A percentile compares a stretch with the other conserved stretches of the same genome.
Conservation (phyloP, 2,329 filamentous ascomycete species). For the Sclerotinia trifoliorum region DNA sequence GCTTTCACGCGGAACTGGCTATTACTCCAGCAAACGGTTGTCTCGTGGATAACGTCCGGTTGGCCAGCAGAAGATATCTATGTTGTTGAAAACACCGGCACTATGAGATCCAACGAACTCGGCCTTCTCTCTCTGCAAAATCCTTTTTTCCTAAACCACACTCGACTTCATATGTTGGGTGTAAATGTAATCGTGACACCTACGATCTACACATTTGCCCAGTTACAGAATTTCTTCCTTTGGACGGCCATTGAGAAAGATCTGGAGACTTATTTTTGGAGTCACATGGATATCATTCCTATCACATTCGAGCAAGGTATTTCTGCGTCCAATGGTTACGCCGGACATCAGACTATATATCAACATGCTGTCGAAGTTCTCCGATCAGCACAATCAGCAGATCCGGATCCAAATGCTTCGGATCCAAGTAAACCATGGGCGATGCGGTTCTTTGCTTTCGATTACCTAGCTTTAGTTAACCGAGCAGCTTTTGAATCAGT, state of each 20-base stretch:
- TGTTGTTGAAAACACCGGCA: slow-evolving; percentile 58
- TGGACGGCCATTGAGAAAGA: slow-evolving; percentile 45
- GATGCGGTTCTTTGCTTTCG: slow-evolving; percentile 57
- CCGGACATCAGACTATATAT: slow-evolving; percentile 17
- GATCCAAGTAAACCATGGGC: slow-evolving; percentile 45
- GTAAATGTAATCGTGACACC: slow-evolving; percentile 52
- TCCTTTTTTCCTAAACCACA: slow-evolving; percentile 55
- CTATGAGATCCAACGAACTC: slow-evolving; percentile 51
- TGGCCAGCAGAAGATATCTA: slow-evolving; percentile 57
- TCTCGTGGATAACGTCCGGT: slow-evolving; percentile 56
- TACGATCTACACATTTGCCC: slow-evolving; percentile 52
- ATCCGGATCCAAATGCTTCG: slow-evolving; percentile 16
- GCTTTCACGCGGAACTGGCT: slow-evolving; percentile 56
- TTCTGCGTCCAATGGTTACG: not conserved
- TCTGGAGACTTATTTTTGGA: slow-evolving; percentile 54
- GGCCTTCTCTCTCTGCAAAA: slow-evolving; percentile 51
- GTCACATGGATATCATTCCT: slow-evolving; percentile 53
- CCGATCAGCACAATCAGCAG: slow-evolving; percentile 13
- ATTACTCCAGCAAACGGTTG: slow-evolving; percentile 53
- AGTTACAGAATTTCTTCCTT: slow-evolving; percentile 55
- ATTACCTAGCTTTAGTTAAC: slow-evolving; percentile 57
- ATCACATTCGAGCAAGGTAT: slow-evolving; percentile 35
- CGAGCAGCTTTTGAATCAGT: slow-evolving; percentile 47
- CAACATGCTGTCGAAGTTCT: slow-evolving; percentile 18
- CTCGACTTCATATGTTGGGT: slow-evolving; percentile 48